phyloP scores from a whole-genome alignment of 352 stramenopile genomes.

The Globisporangium iwayamae region DNA sequence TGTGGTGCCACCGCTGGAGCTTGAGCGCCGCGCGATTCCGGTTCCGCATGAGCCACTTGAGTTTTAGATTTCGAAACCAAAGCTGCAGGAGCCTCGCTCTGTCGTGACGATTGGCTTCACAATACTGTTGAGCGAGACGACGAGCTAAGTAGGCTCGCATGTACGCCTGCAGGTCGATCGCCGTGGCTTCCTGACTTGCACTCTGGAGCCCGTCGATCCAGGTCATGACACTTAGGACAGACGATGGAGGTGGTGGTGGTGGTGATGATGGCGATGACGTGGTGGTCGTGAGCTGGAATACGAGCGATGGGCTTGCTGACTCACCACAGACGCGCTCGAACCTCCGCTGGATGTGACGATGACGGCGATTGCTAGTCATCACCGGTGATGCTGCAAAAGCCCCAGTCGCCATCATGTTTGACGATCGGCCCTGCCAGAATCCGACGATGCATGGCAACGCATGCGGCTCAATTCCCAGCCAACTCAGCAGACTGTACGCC shows the following conservation, averaged over 20 bases:
- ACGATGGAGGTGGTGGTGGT: not conserved
- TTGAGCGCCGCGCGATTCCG: slow-evolving; percentile 16
- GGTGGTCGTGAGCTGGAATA: not conserved
- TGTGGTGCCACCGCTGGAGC: slow-evolving; percentile 26
- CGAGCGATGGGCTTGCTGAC: not conserved
- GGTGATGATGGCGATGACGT: not conserved
- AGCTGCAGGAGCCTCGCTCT: slow-evolving; percentile 18
- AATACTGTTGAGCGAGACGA: slow-evolving; percentile 18
- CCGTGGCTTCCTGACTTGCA: slow-evolving; percentile 13
- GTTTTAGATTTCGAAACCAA: slow-evolving; percentile 23
- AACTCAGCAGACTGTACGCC: slow-evolving; percentile 32
- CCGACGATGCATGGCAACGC: slow-evolving; percentile 30
- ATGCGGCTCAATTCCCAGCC: slow-evolving; percentile 19
- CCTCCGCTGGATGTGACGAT: slow-evolving; percentile 5
- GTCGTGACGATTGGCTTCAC: slow-evolving; percentile 17
- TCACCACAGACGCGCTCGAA: slow-evolving; percentile 17
- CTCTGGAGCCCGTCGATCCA: slow-evolving; percentile 20
- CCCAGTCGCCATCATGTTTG: not conserved
- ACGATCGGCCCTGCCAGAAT: slow-evolving; percentile 35
- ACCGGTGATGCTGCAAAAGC: not conserved
- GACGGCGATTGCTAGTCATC: not conserved
- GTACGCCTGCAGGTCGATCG: slow-evolving; percentile 18
- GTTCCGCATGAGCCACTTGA: slow-evolving; percentile 19
- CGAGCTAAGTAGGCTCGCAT: slow-evolving; percentile 13
- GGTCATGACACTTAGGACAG: slow-evolving; percentile 12